Evolutionary conservation across 176 grass and related monocot species (phyloP), one percentile per base, ranked within the genome.

Genomic region (Carex littledalei): DNA sequence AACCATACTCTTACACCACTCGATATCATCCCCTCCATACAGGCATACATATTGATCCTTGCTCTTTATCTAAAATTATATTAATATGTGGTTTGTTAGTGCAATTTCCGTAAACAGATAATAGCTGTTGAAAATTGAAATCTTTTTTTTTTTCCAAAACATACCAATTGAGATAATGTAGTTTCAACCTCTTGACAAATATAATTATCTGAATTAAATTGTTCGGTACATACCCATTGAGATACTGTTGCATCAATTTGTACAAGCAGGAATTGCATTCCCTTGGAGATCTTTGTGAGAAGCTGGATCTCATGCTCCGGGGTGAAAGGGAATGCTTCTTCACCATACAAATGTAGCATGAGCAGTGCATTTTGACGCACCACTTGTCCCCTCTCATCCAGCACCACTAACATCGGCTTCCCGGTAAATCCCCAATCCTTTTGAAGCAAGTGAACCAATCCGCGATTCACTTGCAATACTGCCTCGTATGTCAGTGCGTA

Each of bases 291-390:
- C 49, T 77, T 77, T 53, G 45, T 53, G 4, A 77, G 45, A 11
- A 77, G 21, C 49, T 77, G 73, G 22, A 77, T 77, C 73, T 77
- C 73, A 17, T 77, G 73, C 21, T 55, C 73, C 1, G 47, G 22
- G 20, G 73, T 77, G 49, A 77, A 77, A 31, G 73, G 73, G 73
- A 77, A 77, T 77, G 73, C 73, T 55, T 77, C 73, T 7, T 77
- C 49, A 14, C 73, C 73, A 3, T 77, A 77, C 49, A 77, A 54
- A 45, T 77, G 49, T 31, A 77, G 21, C 73, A 77, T 77, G 12
- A 55, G 73, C 21, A 77, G 45, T 8, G 73, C 73, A 0, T 77
- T 77, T 32, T 77, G 47, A 29, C 73, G 45, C 22, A 77, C 73
- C 73, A 77, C 73, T 77, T 77, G 73, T 31, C 73, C 73, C 22